These are phyloP conservation scores for Magnusiomyces fungicola DNA, from an alignment of 1,139 yeast genomes.

Conservation along the genomic window DNA sequence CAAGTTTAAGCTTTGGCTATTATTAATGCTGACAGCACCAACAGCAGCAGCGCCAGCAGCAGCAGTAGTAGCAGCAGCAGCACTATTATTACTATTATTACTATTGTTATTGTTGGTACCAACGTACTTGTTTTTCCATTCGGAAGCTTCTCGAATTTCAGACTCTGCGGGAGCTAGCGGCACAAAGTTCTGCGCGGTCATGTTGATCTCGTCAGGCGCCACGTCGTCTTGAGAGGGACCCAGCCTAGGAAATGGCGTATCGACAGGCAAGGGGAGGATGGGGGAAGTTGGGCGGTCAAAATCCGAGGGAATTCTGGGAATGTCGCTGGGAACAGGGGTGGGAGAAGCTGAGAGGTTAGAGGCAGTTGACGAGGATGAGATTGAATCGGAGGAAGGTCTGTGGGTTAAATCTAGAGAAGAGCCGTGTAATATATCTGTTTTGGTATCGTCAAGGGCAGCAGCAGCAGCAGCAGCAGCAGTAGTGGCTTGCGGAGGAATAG, in stretches of 20 bases:
- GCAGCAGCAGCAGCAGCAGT: too few species aligned
- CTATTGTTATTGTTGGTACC: background rate
- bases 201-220: constrained; percentile 15
- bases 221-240: constrained; percentile 15
- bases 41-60: too few species aligned
- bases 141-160: background rate
- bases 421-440: background rate
- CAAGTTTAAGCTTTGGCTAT: too few species aligned
- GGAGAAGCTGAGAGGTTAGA: too few species aligned
- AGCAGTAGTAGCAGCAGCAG: too few species aligned
- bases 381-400: background rate
- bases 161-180: constrained; percentile 9
- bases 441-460: background rate
- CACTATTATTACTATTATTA: too few species aligned
- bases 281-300: constrained; percentile 8
- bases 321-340: constrained; percentile 13
- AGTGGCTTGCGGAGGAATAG: background rate
- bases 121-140: background rate
- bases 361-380: background rate
- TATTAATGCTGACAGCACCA: too few species aligned
- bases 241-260: constrained; percentile 10
- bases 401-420: background rate
- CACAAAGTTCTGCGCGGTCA: constrained; percentile 13
- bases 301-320: constrained; percentile 15
- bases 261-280: background rate